A percentile compares a stretch with the other conserved stretches of the same genome.
Conservation (phyloP, 805 yeast genomes). For the Groenewaldozyma tartarivorans region DNA sequence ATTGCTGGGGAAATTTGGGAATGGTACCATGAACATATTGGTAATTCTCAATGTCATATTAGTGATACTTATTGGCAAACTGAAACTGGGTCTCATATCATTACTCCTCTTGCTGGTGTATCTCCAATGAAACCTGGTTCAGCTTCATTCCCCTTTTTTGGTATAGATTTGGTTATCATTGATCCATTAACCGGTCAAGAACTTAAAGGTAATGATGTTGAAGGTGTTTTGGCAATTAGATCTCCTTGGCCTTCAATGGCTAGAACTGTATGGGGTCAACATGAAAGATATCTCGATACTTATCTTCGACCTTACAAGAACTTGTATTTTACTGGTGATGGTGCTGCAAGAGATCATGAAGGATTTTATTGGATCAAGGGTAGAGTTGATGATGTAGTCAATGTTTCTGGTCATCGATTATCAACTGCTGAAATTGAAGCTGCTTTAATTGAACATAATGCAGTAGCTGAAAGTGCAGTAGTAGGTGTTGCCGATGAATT, state of each 20-base stretch:
- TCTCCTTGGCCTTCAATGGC: slow-evolving; percentile 99
- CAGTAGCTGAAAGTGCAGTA: slow-evolving; percentile 92
- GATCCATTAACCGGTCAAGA: slow-evolving; percentile 91
- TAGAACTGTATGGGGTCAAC: slow-evolving; percentile 87
- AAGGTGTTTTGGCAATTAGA: slow-evolving; percentile 89
- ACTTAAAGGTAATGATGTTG: slow-evolving; percentile 78
- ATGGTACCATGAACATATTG: slow-evolving; percentile 92
- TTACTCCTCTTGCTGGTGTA: slow-evolving; percentile 91
- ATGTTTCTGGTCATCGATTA: slow-evolving; percentile 94
- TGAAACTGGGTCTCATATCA: slow-evolving; percentile 91
- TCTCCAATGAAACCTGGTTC: slow-evolving; percentile 96
- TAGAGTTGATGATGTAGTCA: slow-evolving; percentile 96
- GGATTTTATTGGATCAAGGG: slow-evolving; percentile 98
- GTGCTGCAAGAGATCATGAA: slow-evolving; percentile 94
- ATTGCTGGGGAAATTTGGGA: slow-evolving; percentile 98
- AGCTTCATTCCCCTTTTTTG: slow-evolving; percentile 94
- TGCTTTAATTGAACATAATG: slow-evolving; percentile 66
- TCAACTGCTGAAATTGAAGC: slow-evolving; percentile 99
- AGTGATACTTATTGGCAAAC: slow-evolving; percentile 99
- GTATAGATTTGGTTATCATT: slow-evolving; percentile 80
- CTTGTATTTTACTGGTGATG: slow-evolving; percentile 94
- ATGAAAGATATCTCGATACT: slow-evolving; percentile 78
- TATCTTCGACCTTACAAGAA: slow-evolving; percentile 91
- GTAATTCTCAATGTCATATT: slow-evolving; percentile 80
- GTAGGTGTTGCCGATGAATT: slow-evolving; percentile 91